Conservation (phyloP, 148 eudicot species). For the Polygonum maritimum region DNA sequence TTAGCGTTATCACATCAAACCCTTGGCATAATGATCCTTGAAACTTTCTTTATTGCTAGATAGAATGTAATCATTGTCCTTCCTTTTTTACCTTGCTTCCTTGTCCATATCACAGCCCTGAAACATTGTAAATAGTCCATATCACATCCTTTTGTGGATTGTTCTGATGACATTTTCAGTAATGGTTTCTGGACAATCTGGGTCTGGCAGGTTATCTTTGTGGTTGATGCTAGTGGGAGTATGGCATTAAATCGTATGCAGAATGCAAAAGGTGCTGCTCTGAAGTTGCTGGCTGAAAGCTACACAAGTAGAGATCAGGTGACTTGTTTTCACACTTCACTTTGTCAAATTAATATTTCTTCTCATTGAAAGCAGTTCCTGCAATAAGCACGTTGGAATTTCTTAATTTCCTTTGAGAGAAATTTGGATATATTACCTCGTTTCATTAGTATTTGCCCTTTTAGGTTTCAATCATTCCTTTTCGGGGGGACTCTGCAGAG, state of each 20-base stretch:
- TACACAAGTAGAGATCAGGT: constrained; percentile 99
- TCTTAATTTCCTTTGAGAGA: not conserved
- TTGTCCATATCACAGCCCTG: not conserved
- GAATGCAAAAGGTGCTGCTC: constrained; percentile 98
- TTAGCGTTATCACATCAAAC: not conserved
- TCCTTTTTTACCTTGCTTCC: constrained; percentile 3
- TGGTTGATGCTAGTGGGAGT: constrained; percentile 99
- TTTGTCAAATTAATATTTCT: not conserved
- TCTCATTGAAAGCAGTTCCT: not conserved
- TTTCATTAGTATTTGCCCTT: no score
- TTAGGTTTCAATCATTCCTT: constrained; percentile 82
- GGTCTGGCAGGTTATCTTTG: constrained; percentile 73
- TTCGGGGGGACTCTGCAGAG: constrained; percentile 94
- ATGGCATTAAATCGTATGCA: constrained; percentile 99
- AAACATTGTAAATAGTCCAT: not conserved
- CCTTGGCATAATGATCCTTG: not conserved
- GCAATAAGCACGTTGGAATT: not conserved
- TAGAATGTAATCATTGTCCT: not conserved
- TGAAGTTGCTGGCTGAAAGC: constrained; percentile 91
- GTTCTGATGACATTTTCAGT: not conserved
- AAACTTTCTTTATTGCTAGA: not conserved
- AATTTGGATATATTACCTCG: not conserved
- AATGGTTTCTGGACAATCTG: not conserved
- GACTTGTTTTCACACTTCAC: constrained; percentile 6
- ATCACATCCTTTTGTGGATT: not conserved